Base-by-base conservation (phyloP, 148 eudicot species). In the Spergularia marina region DNA sequence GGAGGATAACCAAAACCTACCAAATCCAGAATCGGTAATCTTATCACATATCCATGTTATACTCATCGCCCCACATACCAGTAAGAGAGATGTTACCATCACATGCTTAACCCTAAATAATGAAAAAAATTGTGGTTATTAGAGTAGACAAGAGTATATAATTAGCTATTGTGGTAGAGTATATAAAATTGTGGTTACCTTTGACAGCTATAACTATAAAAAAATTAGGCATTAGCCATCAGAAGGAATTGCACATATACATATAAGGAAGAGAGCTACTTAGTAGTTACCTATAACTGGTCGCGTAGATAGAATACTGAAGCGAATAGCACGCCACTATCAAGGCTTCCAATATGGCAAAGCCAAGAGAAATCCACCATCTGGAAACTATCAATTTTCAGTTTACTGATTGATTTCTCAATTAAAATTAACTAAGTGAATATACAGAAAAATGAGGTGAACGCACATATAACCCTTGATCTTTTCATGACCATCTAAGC, bases 391-490 rank as follows among this genome's bases (percentile, higher is more conserved):
- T 67, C 60, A 77, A 68, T 7, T 78, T 68, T 64, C 41, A 52
- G 69, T 55, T 51, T 16, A 55, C 59, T 12, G 8, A 61, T 77
- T 66, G 36, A 67, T 34, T 76, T 44, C 59, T 36, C 59, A 76
- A 16, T 47, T 61, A 16, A 49, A 49, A 49, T 61, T 44, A 36
- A 71, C 34, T 18, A 70, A 5, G 71, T 16, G 66, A 78, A 66
- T 64, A 68, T 90, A 84, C 82, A 88, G 81, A 83, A 80, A 82
- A 77, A 77, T 63, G 79, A n/a, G 25, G 65, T 65, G 86, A 73
- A 90, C 96, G 84, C 88, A 95, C 98, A 90, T 95, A 89, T 92
- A 95, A 85, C 89, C 82, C 89, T 95, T 95, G 74, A 95, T 95
- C 85, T 92, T 95, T 87, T 95, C 97, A 71, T 92, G 84, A 49